Percentiles rank a stretch among this genome's conserved stretches.
These are phyloP conservation scores for Amanita rubescens DNA, from an alignment of 768 basidiomycete species.

Conservation along the genomic window DNA sequence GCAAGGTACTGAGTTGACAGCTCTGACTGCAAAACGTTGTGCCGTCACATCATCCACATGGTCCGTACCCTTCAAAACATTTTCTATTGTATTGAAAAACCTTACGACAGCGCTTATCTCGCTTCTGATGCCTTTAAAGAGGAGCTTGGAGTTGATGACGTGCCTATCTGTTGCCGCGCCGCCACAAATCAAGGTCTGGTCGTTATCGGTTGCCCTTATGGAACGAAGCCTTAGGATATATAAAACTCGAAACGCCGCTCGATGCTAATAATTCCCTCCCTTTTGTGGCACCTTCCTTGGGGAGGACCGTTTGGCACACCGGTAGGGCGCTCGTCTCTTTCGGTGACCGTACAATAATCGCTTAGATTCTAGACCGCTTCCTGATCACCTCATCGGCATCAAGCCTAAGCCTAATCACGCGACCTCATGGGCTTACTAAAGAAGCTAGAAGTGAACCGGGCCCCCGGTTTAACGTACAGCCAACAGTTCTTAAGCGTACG, in stretches of 20 bases:
- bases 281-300: background rate
- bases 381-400: too few relatives aligned
- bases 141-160: background rate
- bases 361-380: too few relatives aligned
- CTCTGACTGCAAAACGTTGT: background rate
- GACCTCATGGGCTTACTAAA: conserved; percentile 26
- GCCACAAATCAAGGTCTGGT: background rate
- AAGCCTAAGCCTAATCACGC: background rate
- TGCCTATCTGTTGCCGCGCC: conserved; percentile 1
- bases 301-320: too few relatives aligned
- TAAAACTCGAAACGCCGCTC: background rate
- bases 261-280: background rate
- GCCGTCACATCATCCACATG: background rate
- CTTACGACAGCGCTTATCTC: background rate
- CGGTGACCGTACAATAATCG: too few relatives aligned
- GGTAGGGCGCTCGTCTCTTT: background rate
- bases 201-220: too few relatives aligned
- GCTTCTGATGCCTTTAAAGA: background rate
- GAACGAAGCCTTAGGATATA: background rate
- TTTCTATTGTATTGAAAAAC: background rate
- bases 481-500: conserved; percentile 54
- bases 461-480: conserved; percentile 42
- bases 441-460: conserved; percentile 46
- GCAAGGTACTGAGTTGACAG: background rate
- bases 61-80: background rate